Evolutionary conservation across 805 yeast genomes (phyloP).

Genomic region (Candida michaelii): DNA sequence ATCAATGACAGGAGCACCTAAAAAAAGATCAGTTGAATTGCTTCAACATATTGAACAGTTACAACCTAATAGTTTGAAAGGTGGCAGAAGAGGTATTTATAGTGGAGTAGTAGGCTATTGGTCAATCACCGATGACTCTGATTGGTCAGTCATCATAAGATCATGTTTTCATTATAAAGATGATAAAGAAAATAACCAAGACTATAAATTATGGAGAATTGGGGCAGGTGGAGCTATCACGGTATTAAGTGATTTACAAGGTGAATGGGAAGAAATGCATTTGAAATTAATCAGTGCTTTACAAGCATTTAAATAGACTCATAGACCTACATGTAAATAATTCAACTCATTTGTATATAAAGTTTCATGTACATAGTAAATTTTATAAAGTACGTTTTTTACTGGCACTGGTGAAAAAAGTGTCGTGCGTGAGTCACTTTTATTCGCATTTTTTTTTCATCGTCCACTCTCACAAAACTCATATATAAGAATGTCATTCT

Average conservation of each 20-base stretch:
- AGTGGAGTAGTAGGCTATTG: slow-evolving; percentile 96
- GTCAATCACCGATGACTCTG: slow-evolving; percentile 83
- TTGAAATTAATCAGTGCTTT: slow-evolving; percentile 78
- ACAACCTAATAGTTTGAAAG: slow-evolving; percentile 29
- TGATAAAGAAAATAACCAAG: slow-evolving; percentile 36
- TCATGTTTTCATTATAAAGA: slow-evolving; percentile 67
- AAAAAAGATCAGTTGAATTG: slow-evolving; percentile 85
- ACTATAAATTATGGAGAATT: slow-evolving; percentile 60
- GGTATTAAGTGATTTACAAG: slow-evolving; percentile 74
- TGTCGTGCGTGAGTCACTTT: slow-evolving; percentile 1
- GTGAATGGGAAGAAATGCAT: slow-evolving; percentile 91
- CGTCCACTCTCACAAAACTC: slow-evolving; percentile 6
- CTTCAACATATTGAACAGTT: slow-evolving; percentile 57
- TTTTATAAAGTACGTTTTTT: no score
- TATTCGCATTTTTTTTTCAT: slow-evolving; percentile 9
- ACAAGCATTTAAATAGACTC: slow-evolving; percentile 53
- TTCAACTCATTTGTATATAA: neutral
- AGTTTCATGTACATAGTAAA: neutral
- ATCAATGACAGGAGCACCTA: slow-evolving; percentile 99
- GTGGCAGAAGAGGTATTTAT: slow-evolving; percentile 74
- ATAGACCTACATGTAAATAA: neutral
- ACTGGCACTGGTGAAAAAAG: no score
- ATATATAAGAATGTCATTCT: slow-evolving; percentile 54
- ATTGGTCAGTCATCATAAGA: slow-evolving; percentile 94
- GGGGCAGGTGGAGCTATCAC: slow-evolving; percentile 99